A percentile compares a stretch with the other conserved stretches of the same genome.
Conservation (phyloP, 2,329 filamentous ascomycete species). For the Fusarium haematococcum region DNA sequence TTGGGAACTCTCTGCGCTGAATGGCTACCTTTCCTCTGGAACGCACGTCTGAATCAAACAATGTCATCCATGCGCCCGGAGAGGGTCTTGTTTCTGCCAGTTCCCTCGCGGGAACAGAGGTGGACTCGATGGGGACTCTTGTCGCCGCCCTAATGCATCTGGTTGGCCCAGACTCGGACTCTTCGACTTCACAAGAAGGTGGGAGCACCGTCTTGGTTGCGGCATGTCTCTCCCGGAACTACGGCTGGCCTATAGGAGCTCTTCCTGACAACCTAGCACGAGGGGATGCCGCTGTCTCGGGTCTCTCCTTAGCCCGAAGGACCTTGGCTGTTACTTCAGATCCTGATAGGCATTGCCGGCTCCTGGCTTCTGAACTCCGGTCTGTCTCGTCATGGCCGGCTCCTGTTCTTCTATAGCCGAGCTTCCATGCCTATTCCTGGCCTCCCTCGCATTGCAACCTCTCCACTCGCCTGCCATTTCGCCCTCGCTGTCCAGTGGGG, state of each 20-base stretch:
- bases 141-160: not conserved
- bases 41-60: slow-evolving; percentile 2
- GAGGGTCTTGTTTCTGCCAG: not conserved
- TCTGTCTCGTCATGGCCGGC: not conserved
- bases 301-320: slow-evolving; percentile 1
- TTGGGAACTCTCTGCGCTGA: not conserved
- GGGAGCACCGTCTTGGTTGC: not conserved
- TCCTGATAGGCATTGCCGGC: not conserved
- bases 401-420: not conserved
- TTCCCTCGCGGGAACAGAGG: not conserved
- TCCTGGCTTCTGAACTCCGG: not conserved
- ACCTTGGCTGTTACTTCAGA: not conserved
- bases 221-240: slow-evolving; percentile 1
- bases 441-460: not conserved
- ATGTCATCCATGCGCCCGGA: not conserved
- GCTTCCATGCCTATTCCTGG: not conserved
- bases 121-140: slow-evolving; percentile 3
- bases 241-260: not conserved
- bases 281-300: not conserved
- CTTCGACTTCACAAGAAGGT: slow-evolving; percentile 1
- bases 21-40: slow-evolving; percentile 20
- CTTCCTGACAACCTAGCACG: not conserved
- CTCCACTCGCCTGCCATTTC: slow-evolving; percentile 8
- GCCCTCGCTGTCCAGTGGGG: slow-evolving; percentile 5
- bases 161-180: not conserved